A percentile compares a stretch with the other conserved stretches of the same genome.
Evolutionary conservation across 2,329 filamentous ascomycete species (phyloP).

Genomic region (Fusarium piperis): DNA sequence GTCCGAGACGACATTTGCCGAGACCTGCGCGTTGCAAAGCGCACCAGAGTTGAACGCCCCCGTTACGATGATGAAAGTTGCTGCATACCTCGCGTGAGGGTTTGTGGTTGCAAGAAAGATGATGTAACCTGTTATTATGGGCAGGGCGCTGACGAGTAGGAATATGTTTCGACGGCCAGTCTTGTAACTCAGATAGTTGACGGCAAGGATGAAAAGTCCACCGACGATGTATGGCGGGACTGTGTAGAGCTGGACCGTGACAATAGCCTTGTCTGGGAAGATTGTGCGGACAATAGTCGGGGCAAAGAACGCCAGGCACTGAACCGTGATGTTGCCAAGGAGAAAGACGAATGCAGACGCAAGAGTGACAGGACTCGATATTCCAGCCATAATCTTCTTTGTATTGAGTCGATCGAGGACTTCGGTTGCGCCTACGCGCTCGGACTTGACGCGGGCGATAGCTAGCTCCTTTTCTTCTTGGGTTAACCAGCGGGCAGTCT

Average conservation of each 20-base stretch:
- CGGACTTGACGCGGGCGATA: constrained; percentile 67
- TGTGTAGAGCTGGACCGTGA: constrained; percentile 70
- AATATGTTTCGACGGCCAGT: constrained; percentile 64
- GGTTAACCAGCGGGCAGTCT: constrained; percentile 70
- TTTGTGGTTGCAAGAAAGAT: constrained; percentile 67
- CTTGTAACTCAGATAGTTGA: constrained; percentile 66
- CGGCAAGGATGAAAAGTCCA: constrained; percentile 66
- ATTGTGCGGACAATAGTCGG: constrained; percentile 73
- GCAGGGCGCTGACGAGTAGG: constrained; percentile 63
- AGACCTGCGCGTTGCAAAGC: constrained; percentile 63
- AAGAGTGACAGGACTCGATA: constrained; percentile 67
- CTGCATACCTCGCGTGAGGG: constrained; percentile 64
- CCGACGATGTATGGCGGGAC: constrained; percentile 73
- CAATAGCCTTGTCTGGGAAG: constrained; percentile 64
- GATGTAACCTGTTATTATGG: constrained; percentile 71
- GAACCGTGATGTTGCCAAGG: constrained; percentile 73
- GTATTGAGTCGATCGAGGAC: constrained; percentile 69
- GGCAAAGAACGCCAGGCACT: constrained; percentile 73
- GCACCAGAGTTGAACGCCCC: background rate
- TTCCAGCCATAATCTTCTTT: constrained; percentile 64
- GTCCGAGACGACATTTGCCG: constrained; percentile 72
- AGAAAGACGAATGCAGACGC: constrained; percentile 67
- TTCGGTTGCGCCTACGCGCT: constrained; percentile 67
- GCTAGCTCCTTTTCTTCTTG: constrained; percentile 72
- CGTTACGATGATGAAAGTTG: constrained; percentile 71